phyloP scores from a whole-genome alignment of 306 rosid genomes.

The Pterocarpus macrocarpus region DNA sequence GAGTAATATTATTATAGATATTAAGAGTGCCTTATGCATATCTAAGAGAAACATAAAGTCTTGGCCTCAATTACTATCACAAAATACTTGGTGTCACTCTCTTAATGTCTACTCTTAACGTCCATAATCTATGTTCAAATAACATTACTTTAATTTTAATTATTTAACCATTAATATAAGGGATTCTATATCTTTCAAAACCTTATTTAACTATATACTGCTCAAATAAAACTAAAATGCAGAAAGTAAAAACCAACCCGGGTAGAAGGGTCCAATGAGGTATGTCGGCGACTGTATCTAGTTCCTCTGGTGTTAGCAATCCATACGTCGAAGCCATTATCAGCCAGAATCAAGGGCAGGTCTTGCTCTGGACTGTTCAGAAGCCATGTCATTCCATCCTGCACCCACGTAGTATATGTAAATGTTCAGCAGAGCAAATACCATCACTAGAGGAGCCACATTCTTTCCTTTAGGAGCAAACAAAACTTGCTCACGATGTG shows the following conservation, averaged over 20 bases:
- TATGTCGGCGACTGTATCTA: constrained; percentile 73
- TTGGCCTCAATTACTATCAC: no score
- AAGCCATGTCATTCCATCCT: constrained; percentile 90
- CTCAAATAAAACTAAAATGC: background rate
- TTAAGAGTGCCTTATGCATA: no score
- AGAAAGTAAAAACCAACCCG: constrained; percentile 44
- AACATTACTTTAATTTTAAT: no score
- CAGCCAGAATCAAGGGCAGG: constrained; percentile 84
- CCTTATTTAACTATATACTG: background rate
- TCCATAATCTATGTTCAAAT: no score
- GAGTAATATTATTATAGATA: no score
- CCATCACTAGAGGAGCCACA: background rate
- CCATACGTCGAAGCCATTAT: constrained; percentile 89
- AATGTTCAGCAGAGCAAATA: background rate
- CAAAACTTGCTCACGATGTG: constrained; percentile 38
- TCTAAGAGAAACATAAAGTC: no score
- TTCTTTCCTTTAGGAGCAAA: background rate
- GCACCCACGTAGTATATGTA: constrained; percentile 17
- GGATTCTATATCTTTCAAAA: no score
- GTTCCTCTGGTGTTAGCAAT: constrained; percentile 91
- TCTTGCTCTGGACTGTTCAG: constrained; percentile 75
- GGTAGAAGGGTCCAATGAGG: constrained; percentile 54
- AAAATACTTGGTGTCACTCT: no score
- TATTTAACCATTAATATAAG: no score
- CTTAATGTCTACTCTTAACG: no score